Evolutionary conservation across 495 filamentous ascomycete species (phyloP).

Genomic region (Durotheca rogersii): DNA sequence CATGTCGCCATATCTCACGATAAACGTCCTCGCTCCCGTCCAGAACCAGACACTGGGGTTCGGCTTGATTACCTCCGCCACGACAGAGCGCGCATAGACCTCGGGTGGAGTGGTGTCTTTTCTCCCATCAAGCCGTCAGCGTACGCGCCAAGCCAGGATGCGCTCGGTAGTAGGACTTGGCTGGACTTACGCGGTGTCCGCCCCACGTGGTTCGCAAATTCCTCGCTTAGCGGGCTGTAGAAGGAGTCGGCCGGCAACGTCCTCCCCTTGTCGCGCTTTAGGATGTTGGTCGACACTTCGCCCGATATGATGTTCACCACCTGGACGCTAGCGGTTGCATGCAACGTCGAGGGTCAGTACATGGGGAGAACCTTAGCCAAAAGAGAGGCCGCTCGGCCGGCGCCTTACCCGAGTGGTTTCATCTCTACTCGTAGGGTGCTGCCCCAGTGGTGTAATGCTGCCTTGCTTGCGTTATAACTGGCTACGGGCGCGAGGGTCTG

Average conservation of each 20-base stretch:
- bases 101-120: slow-evolving; percentile 12
- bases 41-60: slow-evolving; percentile 15
- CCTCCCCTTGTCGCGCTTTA: too few species aligned
- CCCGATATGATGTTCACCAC: background rate
- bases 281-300: background rate
- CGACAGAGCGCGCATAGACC: slow-evolving; percentile 6
- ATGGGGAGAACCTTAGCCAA: background rate
- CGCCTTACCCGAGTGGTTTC: slow-evolving; percentile 29
- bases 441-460: slow-evolving; percentile 34
- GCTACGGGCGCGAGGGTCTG: slow-evolving; percentile 20
- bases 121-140: too few species aligned
- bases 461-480: slow-evolving; percentile 38
- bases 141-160: too few species aligned
- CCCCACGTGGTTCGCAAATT: slow-evolving; percentile 9
- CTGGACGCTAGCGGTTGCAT: background rate
- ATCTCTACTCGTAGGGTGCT: slow-evolving; percentile 40
- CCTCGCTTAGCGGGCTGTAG: slow-evolving; percentile 1
- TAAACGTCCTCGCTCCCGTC: slow-evolving; percentile 3
- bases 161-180: background rate
- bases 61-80: slow-evolving; percentile 9
- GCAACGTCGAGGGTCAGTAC: background rate
- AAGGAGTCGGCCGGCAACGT: too few species aligned
- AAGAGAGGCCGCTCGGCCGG: background rate
- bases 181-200: slow-evolving; percentile 14
- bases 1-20: slow-evolving; percentile 11